Conservation (phyloP, 331 rosid species). For the Cydonia oblonga region DNA sequence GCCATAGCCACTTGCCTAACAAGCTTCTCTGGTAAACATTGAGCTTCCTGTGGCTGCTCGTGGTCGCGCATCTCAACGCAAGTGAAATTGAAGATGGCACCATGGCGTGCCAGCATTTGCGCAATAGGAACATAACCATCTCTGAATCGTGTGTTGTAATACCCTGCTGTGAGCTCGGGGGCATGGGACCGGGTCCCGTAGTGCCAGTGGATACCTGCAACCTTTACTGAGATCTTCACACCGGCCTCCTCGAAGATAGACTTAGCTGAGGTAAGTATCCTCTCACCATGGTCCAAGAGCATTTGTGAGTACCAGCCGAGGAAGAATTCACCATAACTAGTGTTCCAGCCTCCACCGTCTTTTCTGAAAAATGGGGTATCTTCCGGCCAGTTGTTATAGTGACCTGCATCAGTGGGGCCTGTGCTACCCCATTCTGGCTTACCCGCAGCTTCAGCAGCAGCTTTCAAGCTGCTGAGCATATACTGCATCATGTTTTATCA, state of each 20-base stretch:
- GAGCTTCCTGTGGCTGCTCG: constrained; percentile 89
- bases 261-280: constrained; percentile 62
- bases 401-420: constrained; percentile 96
- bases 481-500: constrained; percentile 38
- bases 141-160: constrained; percentile 67
- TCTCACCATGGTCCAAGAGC: constrained; percentile 79
- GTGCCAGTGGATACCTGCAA: constrained; percentile 98
- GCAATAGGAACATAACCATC: constrained; percentile 91
- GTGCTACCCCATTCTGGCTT: constrained; percentile 87
- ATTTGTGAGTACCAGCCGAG: constrained; percentile 84
- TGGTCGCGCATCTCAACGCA: constrained; percentile 91
- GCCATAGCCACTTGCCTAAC: constrained; percentile 82
- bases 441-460: constrained; percentile 64
- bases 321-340: constrained; percentile 78
- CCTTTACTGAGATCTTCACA: constrained; percentile 72
- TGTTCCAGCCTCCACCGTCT: constrained; percentile 85
- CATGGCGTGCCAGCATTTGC: constrained; percentile 86
- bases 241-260: constrained; percentile 42
- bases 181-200: constrained; percentile 90
- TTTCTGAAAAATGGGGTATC: constrained; percentile 67
- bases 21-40: constrained; percentile 75
- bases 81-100: constrained; percentile 83
- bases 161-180: constrained; percentile 97
- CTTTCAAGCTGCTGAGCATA: constrained; percentile 68
- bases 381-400: constrained; percentile 95